Conservation (phyloP, 2,329 filamentous ascomycete species). For the Claviceps spartinae region DNA sequence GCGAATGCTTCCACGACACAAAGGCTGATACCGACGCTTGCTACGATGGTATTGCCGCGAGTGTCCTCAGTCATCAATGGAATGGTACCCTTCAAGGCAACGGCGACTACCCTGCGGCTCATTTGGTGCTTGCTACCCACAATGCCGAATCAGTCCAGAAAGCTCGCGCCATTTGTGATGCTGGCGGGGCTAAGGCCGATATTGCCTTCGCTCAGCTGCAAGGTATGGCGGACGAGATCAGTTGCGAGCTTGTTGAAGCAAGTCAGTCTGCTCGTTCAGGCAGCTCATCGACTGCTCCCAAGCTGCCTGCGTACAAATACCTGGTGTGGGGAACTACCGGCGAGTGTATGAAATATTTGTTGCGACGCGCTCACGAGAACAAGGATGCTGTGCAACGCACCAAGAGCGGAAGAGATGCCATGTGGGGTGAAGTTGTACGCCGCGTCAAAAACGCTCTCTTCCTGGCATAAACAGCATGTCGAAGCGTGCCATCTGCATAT, state of each 20-base stretch:
- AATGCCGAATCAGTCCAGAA: constrained; percentile 58
- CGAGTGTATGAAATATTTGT: constrained; percentile 78
- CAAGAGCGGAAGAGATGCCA: constrained; percentile 45
- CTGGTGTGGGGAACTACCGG: constrained; percentile 56
- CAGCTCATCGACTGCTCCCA: constrained; percentile 13
- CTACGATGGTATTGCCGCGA: constrained; percentile 59
- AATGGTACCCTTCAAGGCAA: constrained; percentile 20
- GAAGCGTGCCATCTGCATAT: not conserved
- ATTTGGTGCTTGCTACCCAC: constrained; percentile 68
- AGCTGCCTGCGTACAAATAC: constrained; percentile 55
- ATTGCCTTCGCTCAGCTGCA: constrained; percentile 56
- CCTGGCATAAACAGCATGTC: not conserved
- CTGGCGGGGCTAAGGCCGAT: constrained; percentile 25
- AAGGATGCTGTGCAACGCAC: constrained; percentile 54
- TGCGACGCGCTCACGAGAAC: constrained; percentile 53
- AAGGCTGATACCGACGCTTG: constrained; percentile 56
- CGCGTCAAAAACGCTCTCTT: constrained; percentile 31
- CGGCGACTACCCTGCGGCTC: constrained; percentile 40
- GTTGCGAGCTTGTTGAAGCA: constrained; percentile 42
- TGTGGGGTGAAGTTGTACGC: constrained; percentile 47
- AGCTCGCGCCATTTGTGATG: constrained; percentile 38
- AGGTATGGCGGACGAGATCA: constrained; percentile 93
- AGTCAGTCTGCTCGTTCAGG: constrained; percentile 16
- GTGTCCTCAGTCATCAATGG: constrained; percentile 47
- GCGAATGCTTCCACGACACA: constrained; percentile 56